Conservation (phyloP, 139 green algal genomes). For the Closterium sp. region DNA sequence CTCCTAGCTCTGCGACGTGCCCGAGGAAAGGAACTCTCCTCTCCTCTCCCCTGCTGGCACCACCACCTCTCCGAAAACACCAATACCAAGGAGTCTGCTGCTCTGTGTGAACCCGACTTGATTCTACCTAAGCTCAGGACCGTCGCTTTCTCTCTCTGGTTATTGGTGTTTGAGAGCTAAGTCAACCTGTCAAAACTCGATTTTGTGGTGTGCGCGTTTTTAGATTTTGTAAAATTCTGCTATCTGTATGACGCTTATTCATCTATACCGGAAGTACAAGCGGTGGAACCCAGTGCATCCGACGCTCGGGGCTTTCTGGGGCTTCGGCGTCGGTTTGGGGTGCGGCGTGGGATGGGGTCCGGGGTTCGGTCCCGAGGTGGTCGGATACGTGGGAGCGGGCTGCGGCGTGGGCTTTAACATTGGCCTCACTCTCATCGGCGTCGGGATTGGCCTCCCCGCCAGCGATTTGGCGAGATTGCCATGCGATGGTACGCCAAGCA, state of each 20-base stretch:
- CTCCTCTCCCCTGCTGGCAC: no score
- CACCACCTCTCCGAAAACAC: no score
- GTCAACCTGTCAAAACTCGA: no score
- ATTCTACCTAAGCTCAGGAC: no score
- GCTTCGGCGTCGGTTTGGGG: constrained; percentile 29
- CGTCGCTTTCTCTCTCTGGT: no score
- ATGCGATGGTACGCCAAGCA: background rate
- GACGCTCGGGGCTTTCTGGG: constrained; percentile 27
- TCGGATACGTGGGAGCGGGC: constrained; percentile 27
- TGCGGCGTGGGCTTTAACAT: constrained; percentile 24
- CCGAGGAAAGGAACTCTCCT: no score
- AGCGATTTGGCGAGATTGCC: background rate
- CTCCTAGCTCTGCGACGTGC: background rate
- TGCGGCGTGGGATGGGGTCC: constrained; percentile 41
- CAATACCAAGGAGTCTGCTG: no score
- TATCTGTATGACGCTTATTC: constrained; percentile 6
- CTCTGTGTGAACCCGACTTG: no score
- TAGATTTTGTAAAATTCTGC: background rate
- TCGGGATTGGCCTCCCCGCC: constrained; percentile 12
- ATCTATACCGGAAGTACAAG: constrained; percentile 14
- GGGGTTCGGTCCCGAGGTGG: constrained; percentile 20
- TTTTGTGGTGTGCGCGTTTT: background rate
- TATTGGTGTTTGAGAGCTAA: no score
- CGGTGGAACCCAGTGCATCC: constrained; percentile 22
- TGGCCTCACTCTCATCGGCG: background rate